Base-by-base conservation (phyloP, 805 yeast species). In the Naumovozyma baii region DNA sequence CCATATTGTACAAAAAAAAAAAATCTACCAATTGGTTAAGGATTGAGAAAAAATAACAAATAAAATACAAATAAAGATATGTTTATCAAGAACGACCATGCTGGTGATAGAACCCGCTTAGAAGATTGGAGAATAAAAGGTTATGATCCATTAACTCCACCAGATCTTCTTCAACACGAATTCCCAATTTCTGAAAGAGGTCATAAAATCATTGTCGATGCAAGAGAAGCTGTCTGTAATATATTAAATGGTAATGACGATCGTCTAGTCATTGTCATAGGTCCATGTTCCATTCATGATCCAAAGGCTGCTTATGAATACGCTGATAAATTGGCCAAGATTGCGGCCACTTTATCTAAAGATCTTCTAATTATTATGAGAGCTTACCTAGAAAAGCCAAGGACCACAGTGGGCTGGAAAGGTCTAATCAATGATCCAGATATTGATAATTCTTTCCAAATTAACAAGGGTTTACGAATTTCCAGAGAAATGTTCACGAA, bases 361-460 rank as follows among this genome's bases (percentile, higher is more conserved):
- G 96, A 90, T 51, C 71, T 92, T 44, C 75, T 79, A 41, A 80
- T 92, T 43, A 80, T 92, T 46, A 92, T 92, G 98, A 80, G 98
- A 68, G 97, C 97, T 3, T 92, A 92, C 69, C 72, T 92, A 56
- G 98, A 90, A 64, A 90, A 90, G 67, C 98, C 98, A 53, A 79
- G 98, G 67, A 90, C 98, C 38, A 90, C 97, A 20, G 97, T 92
- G 34, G 98, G 98, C 44, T 90, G 98, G 98, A 90, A 90, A 68
- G 98, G 98, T 51, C 72, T 90, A 50, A 92, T 90, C 55, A 90
- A 90, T 61, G 98, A 90, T 63, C 98, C 98, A 25, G 95, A 92
- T 55, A 81, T 90, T 53, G 94, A 90, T 63, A 85, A 85, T 44
- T 72, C 94, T 38, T 90, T 84, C 78, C 78, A 87, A 54, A 90